Percentiles rank a stretch among this genome's conserved stretches.
Conservation (phyloP, 192 early-diverging fungal genomes). For the Backusella macrospora region DNA sequence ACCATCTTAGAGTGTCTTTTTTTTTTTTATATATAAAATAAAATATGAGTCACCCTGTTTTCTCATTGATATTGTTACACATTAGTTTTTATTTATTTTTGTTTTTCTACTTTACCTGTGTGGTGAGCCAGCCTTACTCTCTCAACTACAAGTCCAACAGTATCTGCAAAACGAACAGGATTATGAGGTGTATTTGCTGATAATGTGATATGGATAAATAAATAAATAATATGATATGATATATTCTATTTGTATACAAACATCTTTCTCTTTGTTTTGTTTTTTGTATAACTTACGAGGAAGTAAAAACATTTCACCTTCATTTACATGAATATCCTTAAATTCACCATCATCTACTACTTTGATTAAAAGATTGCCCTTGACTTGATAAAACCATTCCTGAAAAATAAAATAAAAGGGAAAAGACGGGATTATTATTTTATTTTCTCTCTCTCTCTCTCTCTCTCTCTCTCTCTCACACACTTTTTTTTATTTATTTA, state of each 20-base stretch:
- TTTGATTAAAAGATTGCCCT: conserved; percentile 92
- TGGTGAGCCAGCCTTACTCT: conserved; percentile 74
- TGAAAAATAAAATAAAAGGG: conserved; percentile 25
- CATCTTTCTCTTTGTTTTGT: background rate
- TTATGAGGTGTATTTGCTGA: conserved; percentile 91
- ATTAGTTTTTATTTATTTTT: conserved; percentile 8
- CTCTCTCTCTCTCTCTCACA: too few relatives aligned
- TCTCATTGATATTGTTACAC: background rate
- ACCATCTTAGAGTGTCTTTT: conserved; percentile 91
- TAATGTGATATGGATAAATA: background rate
- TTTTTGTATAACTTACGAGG: conserved; percentile 61
- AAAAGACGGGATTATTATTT: background rate
- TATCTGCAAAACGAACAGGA: conserved; percentile 91
- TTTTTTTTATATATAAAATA: conserved; percentile 11
- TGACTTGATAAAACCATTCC: conserved; percentile 98
- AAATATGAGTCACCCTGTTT: conserved; percentile 13
- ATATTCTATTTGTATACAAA: background rate
- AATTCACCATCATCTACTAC: conserved; percentile 80
- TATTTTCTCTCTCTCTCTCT: too few relatives aligned
- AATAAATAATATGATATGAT: conserved; percentile 1
- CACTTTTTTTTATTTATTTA: too few relatives aligned
- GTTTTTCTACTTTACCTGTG: conserved; percentile 59
- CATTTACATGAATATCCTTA: conserved; percentile 82
- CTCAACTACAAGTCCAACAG: conserved; percentile 96
- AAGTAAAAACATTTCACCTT: conserved; percentile 96